Conservation (phyloP, 2,329 filamentous ascomycete species). For the Torrubiellomyces zombiae region DNA sequence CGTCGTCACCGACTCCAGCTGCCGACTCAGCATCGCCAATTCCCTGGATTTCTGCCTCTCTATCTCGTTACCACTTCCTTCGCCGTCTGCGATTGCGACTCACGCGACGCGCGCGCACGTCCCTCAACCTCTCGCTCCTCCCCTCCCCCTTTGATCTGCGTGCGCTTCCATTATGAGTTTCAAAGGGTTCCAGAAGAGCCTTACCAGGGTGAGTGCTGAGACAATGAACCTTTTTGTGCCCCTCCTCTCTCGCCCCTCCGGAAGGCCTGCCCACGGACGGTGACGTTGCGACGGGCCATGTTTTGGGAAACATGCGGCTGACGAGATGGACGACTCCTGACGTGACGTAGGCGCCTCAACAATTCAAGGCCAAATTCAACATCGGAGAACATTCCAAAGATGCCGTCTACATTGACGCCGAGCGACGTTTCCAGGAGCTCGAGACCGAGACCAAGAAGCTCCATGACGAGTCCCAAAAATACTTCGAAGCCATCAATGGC, state of each 20-base stretch:
- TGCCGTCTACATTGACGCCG: slow-evolving; percentile 83
- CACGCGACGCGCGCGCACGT: slow-evolving; percentile 2
- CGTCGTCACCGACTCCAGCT: background rate
- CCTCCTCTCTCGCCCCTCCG: slow-evolving; percentile 10
- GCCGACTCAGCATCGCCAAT: slow-evolving; percentile 3
- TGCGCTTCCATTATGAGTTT: slow-evolving; percentile 58
- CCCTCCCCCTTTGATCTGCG: background rate
- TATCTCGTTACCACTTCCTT: slow-evolving; percentile 1
- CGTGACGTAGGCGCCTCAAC: slow-evolving; percentile 73
- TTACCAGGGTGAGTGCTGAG: slow-evolving; percentile 51
- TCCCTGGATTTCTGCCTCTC: slow-evolving; percentile 1
- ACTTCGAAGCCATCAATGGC: slow-evolving; percentile 93
- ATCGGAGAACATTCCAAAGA: slow-evolving; percentile 93
- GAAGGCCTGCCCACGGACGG: background rate
- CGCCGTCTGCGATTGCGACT: slow-evolving; percentile 1
- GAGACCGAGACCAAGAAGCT: slow-evolving; percentile 93
- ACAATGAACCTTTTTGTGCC: slow-evolving; percentile 10
- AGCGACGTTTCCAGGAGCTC: slow-evolving; percentile 83
- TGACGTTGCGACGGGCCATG: background rate
- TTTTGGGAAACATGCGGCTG: slow-evolving; percentile 1
- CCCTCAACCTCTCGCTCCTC: background rate
- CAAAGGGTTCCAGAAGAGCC: slow-evolving; percentile 85
- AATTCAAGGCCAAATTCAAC: slow-evolving; percentile 83
- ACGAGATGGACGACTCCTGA: slow-evolving; percentile 1
- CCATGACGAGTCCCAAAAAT: slow-evolving; percentile 93